phyloP scores from a whole-genome alignment of 768 basidiomycete genomes.

The Leccinum aurantiacum region DNA sequence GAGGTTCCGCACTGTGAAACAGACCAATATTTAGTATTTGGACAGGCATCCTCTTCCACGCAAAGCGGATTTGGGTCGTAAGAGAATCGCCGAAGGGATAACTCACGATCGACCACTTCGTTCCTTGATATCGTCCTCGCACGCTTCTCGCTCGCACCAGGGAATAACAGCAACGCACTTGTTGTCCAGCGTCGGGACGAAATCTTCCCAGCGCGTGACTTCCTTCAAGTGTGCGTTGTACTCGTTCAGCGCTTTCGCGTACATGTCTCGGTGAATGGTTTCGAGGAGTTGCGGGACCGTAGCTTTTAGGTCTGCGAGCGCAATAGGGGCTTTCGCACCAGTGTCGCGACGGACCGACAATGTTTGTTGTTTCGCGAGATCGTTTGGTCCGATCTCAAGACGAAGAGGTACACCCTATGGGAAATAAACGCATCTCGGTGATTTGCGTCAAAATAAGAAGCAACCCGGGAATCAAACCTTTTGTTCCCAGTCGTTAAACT shows the following conservation, averaged over 20 bases:
- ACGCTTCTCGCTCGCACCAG: slow-evolving; percentile 92
- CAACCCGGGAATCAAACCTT: slow-evolving; percentile 52
- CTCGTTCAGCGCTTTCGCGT: slow-evolving; percentile 65
- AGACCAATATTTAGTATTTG: slow-evolving; percentile 1
- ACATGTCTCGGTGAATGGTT: slow-evolving; percentile 90
- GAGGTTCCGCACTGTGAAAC: slow-evolving; percentile 67
- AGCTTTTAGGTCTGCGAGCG: slow-evolving; percentile 46
- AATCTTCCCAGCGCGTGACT: slow-evolving; percentile 86
- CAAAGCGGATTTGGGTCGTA: not conserved
- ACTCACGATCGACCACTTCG: slow-evolving; percentile 77
- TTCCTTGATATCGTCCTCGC: slow-evolving; percentile 99
- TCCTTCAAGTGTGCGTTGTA: slow-evolving; percentile 72
- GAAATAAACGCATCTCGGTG: not conserved
- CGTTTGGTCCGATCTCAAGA: slow-evolving; percentile 94
- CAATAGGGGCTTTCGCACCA: slow-evolving; percentile 57
- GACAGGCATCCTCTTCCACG: not conserved
- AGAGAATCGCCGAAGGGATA: not conserved
- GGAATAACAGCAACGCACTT: slow-evolving; percentile 89
- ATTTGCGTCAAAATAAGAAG: not conserved
- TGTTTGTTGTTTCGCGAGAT: slow-evolving; percentile 80
- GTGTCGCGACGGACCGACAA: slow-evolving; percentile 81
- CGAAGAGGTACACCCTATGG: slow-evolving; percentile 90
- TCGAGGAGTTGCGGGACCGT: slow-evolving; percentile 69
- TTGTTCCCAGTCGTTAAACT: slow-evolving; percentile 99
- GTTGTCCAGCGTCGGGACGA: slow-evolving; percentile 87